Evolutionary conservation across 2,329 filamentous ascomycete genomes (phyloP).

Genomic region (Lasiodiplodia hormozganensis): DNA sequence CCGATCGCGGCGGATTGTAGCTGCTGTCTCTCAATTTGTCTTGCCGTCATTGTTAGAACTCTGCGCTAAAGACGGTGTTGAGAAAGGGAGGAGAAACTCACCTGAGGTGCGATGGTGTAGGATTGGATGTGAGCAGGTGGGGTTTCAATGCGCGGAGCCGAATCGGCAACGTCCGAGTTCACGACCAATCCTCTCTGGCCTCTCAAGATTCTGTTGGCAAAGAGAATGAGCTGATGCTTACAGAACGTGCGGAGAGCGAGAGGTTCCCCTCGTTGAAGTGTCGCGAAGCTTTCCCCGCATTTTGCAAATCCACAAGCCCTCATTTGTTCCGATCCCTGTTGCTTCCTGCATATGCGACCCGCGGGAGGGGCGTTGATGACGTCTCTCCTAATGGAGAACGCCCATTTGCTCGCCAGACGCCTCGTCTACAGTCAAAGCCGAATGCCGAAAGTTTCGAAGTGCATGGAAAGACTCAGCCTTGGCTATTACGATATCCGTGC

Average conservation of each 20-base stretch:
- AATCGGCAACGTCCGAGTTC: neutral
- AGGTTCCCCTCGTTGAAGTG: neutral
- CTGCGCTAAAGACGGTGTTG: neutral
- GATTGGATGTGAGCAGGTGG: neutral
- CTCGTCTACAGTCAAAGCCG: neutral
- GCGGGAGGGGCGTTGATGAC: neutral
- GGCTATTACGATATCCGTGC: neutral
- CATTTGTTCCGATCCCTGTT: neutral
- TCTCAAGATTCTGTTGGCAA: neutral
- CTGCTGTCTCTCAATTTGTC: neutral
- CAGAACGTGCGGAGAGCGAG: neutral
- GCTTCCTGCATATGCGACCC: neutral
- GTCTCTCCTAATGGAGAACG: neutral
- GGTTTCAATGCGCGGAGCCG: neutral
- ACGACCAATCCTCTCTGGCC: neutral
- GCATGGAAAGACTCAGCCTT: neutral
- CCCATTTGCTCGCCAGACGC: neutral
- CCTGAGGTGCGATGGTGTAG: neutral
- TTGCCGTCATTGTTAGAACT: neutral
- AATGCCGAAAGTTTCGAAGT: neutral
- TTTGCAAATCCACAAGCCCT: neutral
- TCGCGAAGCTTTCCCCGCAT: slow-evolving; percentile 23
- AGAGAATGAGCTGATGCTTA: neutral
- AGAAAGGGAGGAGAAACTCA: neutral
- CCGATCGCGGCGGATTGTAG: neutral